Base-by-base conservation (phyloP, 163 green algal species). In the Botryococcus braunii region DNA sequence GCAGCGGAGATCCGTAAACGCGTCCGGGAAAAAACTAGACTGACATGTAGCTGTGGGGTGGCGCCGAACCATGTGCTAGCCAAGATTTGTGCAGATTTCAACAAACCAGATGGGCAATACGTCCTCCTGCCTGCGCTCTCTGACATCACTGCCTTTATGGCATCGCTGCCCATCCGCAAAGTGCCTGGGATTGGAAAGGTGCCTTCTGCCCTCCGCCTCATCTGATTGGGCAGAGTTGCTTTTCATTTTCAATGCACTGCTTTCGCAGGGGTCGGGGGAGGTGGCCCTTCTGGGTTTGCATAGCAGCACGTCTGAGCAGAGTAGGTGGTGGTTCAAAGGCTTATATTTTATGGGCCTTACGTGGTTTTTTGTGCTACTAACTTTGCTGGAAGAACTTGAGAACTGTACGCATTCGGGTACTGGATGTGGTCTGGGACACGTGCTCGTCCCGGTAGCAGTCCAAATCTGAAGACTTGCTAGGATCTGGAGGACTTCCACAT, bases 51-150 rank as follows among this genome's bases (percentile, higher is more conserved):
- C 56, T 83, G 81, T 1, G 93, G 93, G 4, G 74, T 95, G 27
- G 93, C 83, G 0, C 71, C 87, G 21, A 97, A 97, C 71, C 73
- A 77, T 60, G 85, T 92, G 69, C 81, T 99, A 13, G 91, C 93
- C 52, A 99, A 99, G 77, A 80, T 91, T 8, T 89, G 80, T 40
- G 83, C 77, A 3, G 93, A 99, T 78, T 82, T 89, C 36, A 94
- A 95, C 84, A 99, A 99, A 76, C 94, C 94, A 2, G 82, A 99
- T 63, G 94, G 93, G 8, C 71, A 97, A 76, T 93, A 80, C 65
- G 70, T 85, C 25, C 63, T 98, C 52, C 64, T 73, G 2, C 8
- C 67, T 13, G 79, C 70, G 9, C 69, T 77, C 0, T 66, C 78
- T 0, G 85, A 76, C 0, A 72, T 98, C 8, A 69, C 82, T 39